Evolutionary conservation across 2,329 filamentous ascomycete species (phyloP).

Genomic region (Colletotrichum lini): DNA sequence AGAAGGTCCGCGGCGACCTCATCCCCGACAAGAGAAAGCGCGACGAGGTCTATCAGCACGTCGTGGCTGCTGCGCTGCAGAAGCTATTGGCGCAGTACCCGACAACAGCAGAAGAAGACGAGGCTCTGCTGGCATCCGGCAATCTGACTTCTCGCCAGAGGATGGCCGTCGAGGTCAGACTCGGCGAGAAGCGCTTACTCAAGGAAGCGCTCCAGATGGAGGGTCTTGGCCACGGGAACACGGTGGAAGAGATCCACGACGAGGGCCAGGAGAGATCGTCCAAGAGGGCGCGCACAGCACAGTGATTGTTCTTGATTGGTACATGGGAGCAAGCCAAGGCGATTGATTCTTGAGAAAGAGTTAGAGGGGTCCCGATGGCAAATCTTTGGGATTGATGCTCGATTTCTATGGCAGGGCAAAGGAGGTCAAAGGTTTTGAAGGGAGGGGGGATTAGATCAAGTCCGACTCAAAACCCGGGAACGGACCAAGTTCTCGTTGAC

Average conservation of each 20-base stretch:
- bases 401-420: neutral
- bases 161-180: conserved; percentile 78
- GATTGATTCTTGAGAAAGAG: neutral
- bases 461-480: no score
- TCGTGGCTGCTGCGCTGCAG: conserved; percentile 57
- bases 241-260: conserved; percentile 43
- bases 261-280: conserved; percentile 48
- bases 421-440: neutral
- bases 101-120: conserved; percentile 59
- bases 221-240: conserved; percentile 44
- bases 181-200: conserved; percentile 80
- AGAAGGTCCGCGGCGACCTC: conserved; percentile 58
- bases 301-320: neutral
- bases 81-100: conserved; percentile 58
- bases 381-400: neutral
- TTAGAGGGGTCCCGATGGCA: neutral
- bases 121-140: conserved; percentile 51
- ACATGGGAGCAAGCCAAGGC: accelerated
- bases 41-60: conserved; percentile 60
- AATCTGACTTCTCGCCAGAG: conserved; percentile 55
- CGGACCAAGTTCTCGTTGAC: neutral
- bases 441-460: no score
- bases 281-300: conserved; percentile 48
- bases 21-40: conserved; percentile 65
- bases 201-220: conserved; percentile 59